These are phyloP conservation scores for Saccharomyces paradoxus DNA, from an alignment of 805 yeast species.

Conservation along the genomic window DNA sequence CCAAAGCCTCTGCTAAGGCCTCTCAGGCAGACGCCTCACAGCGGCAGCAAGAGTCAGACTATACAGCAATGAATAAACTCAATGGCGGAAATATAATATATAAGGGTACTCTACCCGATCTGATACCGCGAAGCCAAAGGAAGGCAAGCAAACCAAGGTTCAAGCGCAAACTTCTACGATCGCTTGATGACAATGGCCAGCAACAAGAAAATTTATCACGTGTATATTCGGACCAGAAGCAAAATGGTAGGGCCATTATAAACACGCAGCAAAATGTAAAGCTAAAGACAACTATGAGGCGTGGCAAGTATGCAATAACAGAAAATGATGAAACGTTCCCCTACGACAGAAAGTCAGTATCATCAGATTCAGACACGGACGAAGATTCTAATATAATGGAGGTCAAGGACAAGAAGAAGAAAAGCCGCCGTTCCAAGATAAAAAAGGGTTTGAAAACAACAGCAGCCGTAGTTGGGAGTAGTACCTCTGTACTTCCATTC, in stretches of 20 bases:
- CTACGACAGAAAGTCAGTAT: not conserved
- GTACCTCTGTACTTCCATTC: conserved; percentile 3
- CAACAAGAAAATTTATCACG: conserved; percentile 1
- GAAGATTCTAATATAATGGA: conserved; percentile 5
- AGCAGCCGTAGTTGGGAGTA: conserved; percentile 8
- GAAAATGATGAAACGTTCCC: not conserved
- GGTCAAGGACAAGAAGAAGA: conserved; percentile 7
- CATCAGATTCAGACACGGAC: conserved; percentile 7
- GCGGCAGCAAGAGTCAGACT: not conserved
- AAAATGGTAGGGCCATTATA: conserved; percentile 1
- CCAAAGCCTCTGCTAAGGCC: not conserved
- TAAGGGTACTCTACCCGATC: conserved; percentile 22
- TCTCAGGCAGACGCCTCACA: not conserved
- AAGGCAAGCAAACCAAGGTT: conserved; percentile 13
- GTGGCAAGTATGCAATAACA: not conserved
- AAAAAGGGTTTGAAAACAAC: conserved; percentile 11
- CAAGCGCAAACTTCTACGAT: conserved; percentile 8
- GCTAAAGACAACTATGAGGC: not conserved
- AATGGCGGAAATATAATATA: conserved; percentile 13
- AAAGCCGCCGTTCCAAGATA: conserved; percentile 5
- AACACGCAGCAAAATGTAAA: not conserved
- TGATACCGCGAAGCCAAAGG: conserved; percentile 20
- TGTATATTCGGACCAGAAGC: not conserved
- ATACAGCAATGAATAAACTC: conserved; percentile 1
- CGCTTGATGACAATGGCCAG: not conserved